These are phyloP conservation scores for Trichophaea hybrida DNA, from an alignment of 2,329 filamentous ascomycete species.

Conservation along the genomic window DNA sequence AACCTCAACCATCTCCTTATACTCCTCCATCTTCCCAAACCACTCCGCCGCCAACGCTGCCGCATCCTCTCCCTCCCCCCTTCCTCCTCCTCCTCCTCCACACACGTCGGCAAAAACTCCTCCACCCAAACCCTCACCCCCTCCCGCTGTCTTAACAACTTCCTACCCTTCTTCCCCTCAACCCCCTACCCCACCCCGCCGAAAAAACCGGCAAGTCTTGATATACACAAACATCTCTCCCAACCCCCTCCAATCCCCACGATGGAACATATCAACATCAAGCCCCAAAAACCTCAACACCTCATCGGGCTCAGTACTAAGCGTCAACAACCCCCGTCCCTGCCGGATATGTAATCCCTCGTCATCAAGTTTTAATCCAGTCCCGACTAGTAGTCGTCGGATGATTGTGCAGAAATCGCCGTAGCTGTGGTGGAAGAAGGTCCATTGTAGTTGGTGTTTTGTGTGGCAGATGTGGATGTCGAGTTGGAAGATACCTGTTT, in stretches of 20 bases:
- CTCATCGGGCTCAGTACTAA: not conserved
- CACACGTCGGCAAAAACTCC: not conserved
- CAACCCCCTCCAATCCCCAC: not conserved
- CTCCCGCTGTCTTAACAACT: not conserved
- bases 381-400: not conserved
- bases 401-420: not conserved
- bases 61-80: not conserved
- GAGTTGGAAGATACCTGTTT: not conserved
- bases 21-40: not conserved
- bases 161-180: not conserved
- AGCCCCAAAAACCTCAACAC: not conserved
- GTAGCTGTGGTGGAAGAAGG: not conserved
- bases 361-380: not conserved
- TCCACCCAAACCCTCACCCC: not conserved
- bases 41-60: not conserved
- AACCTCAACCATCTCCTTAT: not conserved
- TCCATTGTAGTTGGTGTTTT: not conserved
- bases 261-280: not conserved
- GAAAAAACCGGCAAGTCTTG: not conserved
- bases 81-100: not conserved
- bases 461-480: not conserved
- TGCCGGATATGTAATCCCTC: not conserved
- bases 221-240: not conserved
- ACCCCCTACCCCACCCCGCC: not conserved
- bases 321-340: not conserved